A percentile compares a stretch with the other conserved stretches of the same genome.
Conservation (phyloP, 2,329 filamentous ascomycete species). For the Alternaria gansuensis region DNA sequence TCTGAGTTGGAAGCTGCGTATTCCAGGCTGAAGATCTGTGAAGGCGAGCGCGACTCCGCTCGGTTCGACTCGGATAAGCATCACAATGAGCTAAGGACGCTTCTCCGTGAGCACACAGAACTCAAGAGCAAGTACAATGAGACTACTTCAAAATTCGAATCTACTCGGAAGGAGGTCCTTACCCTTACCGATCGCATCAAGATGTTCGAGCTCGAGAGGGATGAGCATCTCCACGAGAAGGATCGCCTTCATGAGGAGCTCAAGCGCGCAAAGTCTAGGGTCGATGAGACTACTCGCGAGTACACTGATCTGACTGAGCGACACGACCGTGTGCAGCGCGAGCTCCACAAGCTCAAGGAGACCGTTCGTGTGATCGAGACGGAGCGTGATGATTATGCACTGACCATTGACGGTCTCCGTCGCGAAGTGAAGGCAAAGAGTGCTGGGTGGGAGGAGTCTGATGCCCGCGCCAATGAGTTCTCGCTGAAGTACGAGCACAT, state of each 20-base stretch:
- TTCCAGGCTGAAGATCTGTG: slow-evolving; percentile 30
- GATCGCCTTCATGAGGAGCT: slow-evolving; percentile 38
- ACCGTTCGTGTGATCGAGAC: slow-evolving; percentile 28
- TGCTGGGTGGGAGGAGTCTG: slow-evolving; percentile 33
- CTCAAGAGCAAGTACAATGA: slow-evolving; percentile 37
- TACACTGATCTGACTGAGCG: slow-evolving; percentile 36
- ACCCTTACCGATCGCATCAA: slow-evolving; percentile 34
- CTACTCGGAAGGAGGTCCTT: slow-evolving; percentile 34
- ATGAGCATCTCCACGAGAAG: slow-evolving; percentile 38
- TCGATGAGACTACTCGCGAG: slow-evolving; percentile 33
- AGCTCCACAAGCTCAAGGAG: slow-evolving; percentile 37
- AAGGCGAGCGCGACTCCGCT: slow-evolving; percentile 34
- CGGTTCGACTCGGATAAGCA: slow-evolving; percentile 35
- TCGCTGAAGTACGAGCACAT: slow-evolving; percentile 38
- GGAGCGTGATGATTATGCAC: slow-evolving; percentile 34
- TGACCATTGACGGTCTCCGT: slow-evolving; percentile 33
- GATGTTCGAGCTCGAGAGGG: slow-evolving; percentile 36
- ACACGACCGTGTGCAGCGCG: slow-evolving; percentile 36
- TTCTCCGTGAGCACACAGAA: slow-evolving; percentile 37
- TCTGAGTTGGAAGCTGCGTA: slow-evolving; percentile 30
- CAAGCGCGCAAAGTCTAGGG: slow-evolving; percentile 30
- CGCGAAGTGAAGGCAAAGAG: slow-evolving; percentile 35
- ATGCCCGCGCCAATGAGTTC: slow-evolving; percentile 31
- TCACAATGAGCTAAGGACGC: slow-evolving; percentile 32
- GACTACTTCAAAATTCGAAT: slow-evolving; percentile 31